phyloP scores from a whole-genome alignment of 2,329 filamentous ascomycete species.

The Colletotrichum lini region DNA sequence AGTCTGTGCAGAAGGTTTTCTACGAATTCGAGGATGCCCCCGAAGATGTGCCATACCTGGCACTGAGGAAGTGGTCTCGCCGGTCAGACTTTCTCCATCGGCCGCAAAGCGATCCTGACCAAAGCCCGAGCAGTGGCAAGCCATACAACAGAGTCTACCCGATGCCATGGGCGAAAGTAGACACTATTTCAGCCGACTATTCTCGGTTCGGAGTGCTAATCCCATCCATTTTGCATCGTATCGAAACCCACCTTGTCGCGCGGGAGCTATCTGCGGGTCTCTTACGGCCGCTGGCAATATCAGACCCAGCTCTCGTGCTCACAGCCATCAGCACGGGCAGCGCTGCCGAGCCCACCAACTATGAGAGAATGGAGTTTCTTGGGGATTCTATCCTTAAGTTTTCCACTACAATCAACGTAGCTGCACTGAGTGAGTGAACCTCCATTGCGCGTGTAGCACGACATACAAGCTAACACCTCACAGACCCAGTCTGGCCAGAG shows the following conservation, averaged over 20 bases:
- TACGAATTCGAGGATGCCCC: slow-evolving; percentile 53
- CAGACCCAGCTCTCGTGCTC: slow-evolving; percentile 66
- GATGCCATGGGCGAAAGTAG: slow-evolving; percentile 62
- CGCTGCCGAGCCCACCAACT: slow-evolving; percentile 74
- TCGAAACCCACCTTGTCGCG: slow-evolving; percentile 77
- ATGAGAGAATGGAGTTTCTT: slow-evolving; percentile 88
- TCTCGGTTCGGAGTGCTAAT: slow-evolving; percentile 73
- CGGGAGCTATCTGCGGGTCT: slow-evolving; percentile 69
- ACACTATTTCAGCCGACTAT: slow-evolving; percentile 60
- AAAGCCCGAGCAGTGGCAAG: slow-evolving; percentile 53
- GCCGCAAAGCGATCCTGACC: slow-evolving; percentile 28
- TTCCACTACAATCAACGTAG: slow-evolving; percentile 76
- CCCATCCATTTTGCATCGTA: slow-evolving; percentile 79
- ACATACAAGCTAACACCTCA: slow-evolving; percentile 38
- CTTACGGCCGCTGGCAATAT: slow-evolving; percentile 65
- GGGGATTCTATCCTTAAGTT: slow-evolving; percentile 89
- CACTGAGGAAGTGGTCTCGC: slow-evolving; percentile 65
- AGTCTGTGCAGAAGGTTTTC: slow-evolving; percentile 57
- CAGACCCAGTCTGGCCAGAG: slow-evolving; percentile 80
- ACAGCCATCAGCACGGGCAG: slow-evolving; percentile 79
- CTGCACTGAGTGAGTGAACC: slow-evolving; percentile 61
- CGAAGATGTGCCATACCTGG: slow-evolving; percentile 64
- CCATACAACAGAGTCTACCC: slow-evolving; percentile 62
- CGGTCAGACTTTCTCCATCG: slow-evolving; percentile 73
- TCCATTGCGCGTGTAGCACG: neutral